Conservation (phyloP, 2,329 filamentous ascomycete species). For the Ophiosphaerella narmari region DNA sequence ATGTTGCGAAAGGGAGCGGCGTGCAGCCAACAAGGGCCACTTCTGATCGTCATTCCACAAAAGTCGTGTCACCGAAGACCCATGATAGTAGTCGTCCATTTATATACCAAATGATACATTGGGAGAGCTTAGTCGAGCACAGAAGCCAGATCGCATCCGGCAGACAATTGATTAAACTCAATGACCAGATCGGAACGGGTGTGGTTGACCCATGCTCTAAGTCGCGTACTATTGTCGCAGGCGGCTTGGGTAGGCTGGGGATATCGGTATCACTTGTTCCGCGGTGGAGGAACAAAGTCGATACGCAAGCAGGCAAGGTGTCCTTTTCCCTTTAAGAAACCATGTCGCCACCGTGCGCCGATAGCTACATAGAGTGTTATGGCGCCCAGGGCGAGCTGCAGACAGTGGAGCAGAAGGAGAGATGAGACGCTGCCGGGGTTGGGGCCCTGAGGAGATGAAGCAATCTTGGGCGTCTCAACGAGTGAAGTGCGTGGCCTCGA, state of each 20-base stretch:
- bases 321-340: conserved; percentile 8
- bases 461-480: background rate
- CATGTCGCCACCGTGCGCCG: conserved; percentile 19
- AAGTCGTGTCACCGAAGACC: conserved; percentile 14
- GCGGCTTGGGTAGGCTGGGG: conserved; percentile 4
- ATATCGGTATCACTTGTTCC: conserved; percentile 15
- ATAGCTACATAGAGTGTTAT: conserved; percentile 6
- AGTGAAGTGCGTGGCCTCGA: background rate
- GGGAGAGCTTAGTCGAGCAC: background rate
- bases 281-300: conserved; percentile 16
- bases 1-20: conserved; percentile 6
- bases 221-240: conserved; percentile 8
- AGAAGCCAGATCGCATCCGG: conserved; percentile 2
- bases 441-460: conserved; percentile 1
- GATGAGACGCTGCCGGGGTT: background rate
- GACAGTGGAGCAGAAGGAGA: background rate
- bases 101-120: conserved; percentile 3
- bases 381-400: background rate
- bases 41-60: conserved; percentile 4
- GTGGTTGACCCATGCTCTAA: conserved; percentile 3
- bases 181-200: background rate
- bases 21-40: conserved; percentile 1
- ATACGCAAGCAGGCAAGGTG: conserved; percentile 20
- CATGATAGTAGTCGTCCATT: background rate
- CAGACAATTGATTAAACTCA: conserved; percentile 2